phyloP scores from a whole-genome alignment of 1,284 basidiomycete genomes.

The Tremellales sp. region DNA sequence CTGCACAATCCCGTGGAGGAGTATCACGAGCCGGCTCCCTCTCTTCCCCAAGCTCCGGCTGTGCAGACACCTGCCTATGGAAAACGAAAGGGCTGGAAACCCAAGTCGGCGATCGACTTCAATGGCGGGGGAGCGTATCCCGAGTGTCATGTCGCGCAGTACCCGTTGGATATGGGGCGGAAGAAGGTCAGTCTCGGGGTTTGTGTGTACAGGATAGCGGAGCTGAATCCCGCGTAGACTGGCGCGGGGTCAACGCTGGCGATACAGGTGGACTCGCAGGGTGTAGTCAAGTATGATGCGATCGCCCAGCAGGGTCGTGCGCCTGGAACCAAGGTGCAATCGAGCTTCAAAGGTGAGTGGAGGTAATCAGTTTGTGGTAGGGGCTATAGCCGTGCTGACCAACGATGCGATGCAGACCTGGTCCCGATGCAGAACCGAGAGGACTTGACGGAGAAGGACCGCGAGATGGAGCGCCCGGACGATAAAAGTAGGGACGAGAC shows the following conservation, averaged over 20 bases:
- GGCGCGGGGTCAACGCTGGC: conserved; percentile 89
- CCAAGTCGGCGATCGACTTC: conserved; percentile 74
- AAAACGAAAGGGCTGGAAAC: conserved; percentile 80
- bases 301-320: conserved; percentile 94
- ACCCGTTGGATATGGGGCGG: conserved; percentile 89
- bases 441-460: conserved; percentile 72
- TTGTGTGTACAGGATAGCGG: neutral
- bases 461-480: conserved; percentile 82
- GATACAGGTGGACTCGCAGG: conserved; percentile 92
- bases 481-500: conserved; percentile 85
- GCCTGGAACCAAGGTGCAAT: conserved; percentile 79
- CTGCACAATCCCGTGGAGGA: conserved; percentile 33
- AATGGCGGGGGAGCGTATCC: conserved; percentile 93
- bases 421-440: conserved; percentile 87
- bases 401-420: conserved; percentile 58
- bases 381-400: neutral
- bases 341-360: conserved; percentile 72
- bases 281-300: conserved; percentile 93
- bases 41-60: conserved; percentile 16
- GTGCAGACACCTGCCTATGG: conserved; percentile 59
- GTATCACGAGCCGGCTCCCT: conserved; percentile 29
- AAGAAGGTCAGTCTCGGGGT: conserved; percentile 65
- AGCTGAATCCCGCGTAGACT: conserved; percentile 53
- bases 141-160: conserved; percentile 92
- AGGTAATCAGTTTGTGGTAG: too few species aligned